Percentiles rank a stretch among this genome's conserved stretches.
phyloP scores from a whole-genome alignment of 805 yeast genomes.

The Wickerhamomyces mucosus region DNA sequence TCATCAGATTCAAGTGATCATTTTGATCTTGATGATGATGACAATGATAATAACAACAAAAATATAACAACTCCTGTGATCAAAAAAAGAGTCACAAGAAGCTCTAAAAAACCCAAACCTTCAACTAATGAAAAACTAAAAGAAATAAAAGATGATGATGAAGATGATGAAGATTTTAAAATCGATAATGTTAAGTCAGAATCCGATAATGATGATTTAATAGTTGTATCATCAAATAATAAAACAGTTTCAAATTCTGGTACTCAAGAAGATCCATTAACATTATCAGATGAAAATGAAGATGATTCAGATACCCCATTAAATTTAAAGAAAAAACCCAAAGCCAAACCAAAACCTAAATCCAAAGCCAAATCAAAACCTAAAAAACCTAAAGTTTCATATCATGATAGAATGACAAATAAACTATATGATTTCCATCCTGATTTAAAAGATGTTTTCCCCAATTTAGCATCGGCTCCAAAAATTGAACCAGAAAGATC shows the following conservation, averaged over 20 bases:
- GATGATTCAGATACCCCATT: constrained; percentile 22
- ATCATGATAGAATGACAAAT: constrained; percentile 59
- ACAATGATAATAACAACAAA: neutral
- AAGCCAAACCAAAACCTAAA: constrained; percentile 7
- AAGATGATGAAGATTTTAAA: constrained; percentile 21
- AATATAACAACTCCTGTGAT: neutral
- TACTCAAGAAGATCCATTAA: constrained; percentile 10
- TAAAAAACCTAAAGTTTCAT: constrained; percentile 47
- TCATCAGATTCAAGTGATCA: neutral
- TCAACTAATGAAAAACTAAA: constrained; percentile 1
- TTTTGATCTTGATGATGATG: neutral
- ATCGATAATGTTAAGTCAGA: constrained; percentile 19
- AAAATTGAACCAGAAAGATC: constrained; percentile 44
- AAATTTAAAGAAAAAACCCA: constrained; percentile 9
- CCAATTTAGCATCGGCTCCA: constrained; percentile 42
- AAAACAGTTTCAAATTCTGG: constrained; percentile 4
- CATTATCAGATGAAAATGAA: constrained; percentile 12
- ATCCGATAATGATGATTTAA: constrained; percentile 19
- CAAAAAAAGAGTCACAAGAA: constrained; percentile 2
- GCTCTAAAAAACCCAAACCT: neutral
- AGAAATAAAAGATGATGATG: constrained; percentile 3
- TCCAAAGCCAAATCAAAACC: constrained; percentile 18
- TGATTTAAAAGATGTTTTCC: constrained; percentile 61
- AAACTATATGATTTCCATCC: constrained; percentile 73
- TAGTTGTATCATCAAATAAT: constrained; percentile 5